Evolutionary conservation across 768 basidiomycete species (phyloP).

Genomic region (Ephemerocybe angulata): DNA sequence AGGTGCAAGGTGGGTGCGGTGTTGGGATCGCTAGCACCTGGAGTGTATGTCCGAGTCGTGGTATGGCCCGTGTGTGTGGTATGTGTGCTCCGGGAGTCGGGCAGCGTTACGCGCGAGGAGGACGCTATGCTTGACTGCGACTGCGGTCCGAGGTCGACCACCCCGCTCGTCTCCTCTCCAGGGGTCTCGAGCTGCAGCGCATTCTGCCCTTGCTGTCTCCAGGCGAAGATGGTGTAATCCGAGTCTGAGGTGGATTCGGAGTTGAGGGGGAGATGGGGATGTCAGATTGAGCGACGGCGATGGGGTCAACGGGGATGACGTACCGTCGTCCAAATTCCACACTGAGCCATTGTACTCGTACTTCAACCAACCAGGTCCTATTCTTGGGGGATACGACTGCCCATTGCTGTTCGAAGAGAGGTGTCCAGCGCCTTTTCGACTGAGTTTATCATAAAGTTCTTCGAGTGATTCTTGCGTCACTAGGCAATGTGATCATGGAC

Average conservation of each 20-base stretch:
- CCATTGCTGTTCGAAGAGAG: too few relatives aligned
- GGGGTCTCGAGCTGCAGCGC: not conserved
- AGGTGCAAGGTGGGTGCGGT: conserved; percentile 57
- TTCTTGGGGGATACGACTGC: conserved; percentile 50
- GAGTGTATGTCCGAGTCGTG: not conserved
- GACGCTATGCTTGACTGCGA: conserved; percentile 20
- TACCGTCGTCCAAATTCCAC: conserved; percentile 91
- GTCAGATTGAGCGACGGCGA: not conserved
- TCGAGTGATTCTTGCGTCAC: conserved; percentile 67
- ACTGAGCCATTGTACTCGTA: conserved; percentile 76
- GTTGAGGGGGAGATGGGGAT: not conserved
- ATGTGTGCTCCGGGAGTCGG: not conserved
- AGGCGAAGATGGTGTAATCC: conserved; percentile 84
- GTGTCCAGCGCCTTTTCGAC: too few relatives aligned
- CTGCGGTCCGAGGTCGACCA: conserved; percentile 9
- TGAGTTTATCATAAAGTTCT: conserved; percentile 67
- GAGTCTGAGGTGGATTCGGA: conserved; percentile 44
- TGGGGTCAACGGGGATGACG: conserved; percentile 12
- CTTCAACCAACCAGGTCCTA: conserved; percentile 80
- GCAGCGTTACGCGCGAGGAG: conserved; percentile 20
- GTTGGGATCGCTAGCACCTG: not conserved
- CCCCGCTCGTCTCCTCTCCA: not conserved
- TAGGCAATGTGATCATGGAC: conserved; percentile 23
- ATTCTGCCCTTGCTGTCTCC: conserved; percentile 46
- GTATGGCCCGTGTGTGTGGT: not conserved